Evolutionary conservation across 2,329 filamentous ascomycete species (phyloP), one percentile per base, ranked within the genome.

Genomic region (Curvularia sp.): DNA sequence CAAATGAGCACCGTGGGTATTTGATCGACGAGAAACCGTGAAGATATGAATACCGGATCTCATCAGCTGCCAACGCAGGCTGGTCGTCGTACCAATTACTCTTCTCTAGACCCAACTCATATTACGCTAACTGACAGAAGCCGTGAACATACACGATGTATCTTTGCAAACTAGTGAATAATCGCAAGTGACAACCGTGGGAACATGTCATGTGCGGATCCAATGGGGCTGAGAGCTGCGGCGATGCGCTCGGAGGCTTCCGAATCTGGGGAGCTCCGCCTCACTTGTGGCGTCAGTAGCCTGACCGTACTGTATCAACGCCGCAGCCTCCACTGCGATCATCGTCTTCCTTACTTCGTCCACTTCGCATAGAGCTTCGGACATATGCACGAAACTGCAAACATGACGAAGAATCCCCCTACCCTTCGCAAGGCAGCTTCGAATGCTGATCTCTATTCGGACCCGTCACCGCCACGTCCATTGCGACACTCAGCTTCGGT

Each of bases 381-480:
- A 21, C 2, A 15, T 18, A 3, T 9, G 21, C 32, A 7, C 21
- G 13, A 53, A 47, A 18, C 30, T 45, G 13, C 32, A 18, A 69
- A 39, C 34, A 77, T 78, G 76, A 78, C 76, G 9, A 76, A 69
- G 59, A 78, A 76, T 34, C 68, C 72, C 23, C 75, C 75, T n/a
- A 56, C 60, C 15, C 71, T 77, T 30, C 73, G 75, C 55, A 77
- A 76, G 53, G 67, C 71, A 6, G 68, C 71, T 10, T 77, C 75
- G 8, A 76, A 69, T 38, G 74, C 74, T 49, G 74, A 77, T 61
- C 74, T 74, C 34, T 77, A 75, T 63, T 68, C 73, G 13, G 73
- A 76, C 48, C 73, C 74, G 21, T 70, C 73, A 34, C 73, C 71
- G 52, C 59, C 63, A 12, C 67, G 62, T 27, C 68, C 69, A 28